Evolutionary conservation across 225 moss, liverwort and hornwort genomes (phyloP).

Genomic region (Sphagnum tenellum): DNA sequence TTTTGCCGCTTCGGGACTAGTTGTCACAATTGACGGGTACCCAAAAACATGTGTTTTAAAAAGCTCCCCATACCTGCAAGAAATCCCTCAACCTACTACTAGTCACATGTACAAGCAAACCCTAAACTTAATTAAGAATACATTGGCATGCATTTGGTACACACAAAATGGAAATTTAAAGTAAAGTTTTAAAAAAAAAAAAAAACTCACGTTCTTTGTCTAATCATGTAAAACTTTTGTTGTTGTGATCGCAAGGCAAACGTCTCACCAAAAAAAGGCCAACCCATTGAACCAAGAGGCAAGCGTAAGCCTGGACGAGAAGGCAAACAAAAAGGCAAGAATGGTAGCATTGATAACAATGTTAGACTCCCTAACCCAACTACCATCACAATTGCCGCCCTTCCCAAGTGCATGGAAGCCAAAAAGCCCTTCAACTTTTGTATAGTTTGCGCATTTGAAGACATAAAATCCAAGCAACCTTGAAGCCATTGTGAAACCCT

Average conservation of each 20-base stretch:
- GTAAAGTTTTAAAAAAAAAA: too few relatives aligned
- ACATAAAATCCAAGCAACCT: too few relatives aligned
- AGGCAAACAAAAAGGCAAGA: background rate
- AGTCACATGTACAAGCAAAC: too few relatives aligned
- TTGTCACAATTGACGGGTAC: conserved; percentile 12
- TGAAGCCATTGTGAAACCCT: too few relatives aligned
- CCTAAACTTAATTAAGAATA: too few relatives aligned
- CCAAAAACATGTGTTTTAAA: conserved; percentile 26
- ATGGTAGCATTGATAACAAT: background rate
- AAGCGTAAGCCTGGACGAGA: conserved; percentile 2
- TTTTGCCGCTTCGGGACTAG: conserved; percentile 19
- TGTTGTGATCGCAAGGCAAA: background rate
- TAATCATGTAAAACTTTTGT: conserved; percentile 1
- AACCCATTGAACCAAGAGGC: conserved; percentile 6
- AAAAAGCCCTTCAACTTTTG: too few relatives aligned
- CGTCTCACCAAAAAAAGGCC: conserved; percentile 5
- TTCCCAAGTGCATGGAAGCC: background rate
- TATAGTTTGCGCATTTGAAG: too few relatives aligned
- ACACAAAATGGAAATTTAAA: too few relatives aligned
- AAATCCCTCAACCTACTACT: background rate
- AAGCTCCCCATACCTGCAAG: conserved; percentile 17
- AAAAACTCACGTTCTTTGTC: conserved; percentile 2
- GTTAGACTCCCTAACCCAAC: background rate
- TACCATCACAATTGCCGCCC: background rate
- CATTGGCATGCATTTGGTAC: too few relatives aligned